Base-by-base conservation (phyloP, 2,329 filamentous ascomycete species). In the Zymoseptoria passerinii region DNA sequence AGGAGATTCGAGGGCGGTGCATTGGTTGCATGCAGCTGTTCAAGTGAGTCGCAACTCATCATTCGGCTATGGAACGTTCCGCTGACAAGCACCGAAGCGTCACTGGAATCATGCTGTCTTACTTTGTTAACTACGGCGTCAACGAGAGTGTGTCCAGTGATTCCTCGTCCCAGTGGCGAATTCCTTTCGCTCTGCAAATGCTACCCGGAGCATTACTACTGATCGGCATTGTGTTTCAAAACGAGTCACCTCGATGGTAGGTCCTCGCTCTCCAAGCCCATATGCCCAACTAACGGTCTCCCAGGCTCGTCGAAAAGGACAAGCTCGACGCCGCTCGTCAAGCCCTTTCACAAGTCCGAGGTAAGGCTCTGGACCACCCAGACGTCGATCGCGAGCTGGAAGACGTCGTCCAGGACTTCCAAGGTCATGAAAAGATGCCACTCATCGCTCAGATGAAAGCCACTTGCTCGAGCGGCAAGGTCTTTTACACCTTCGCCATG, bases 121-220 rank as follows among this genome's bases (percentile, higher is more conserved):
- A 80, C 70, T 81, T 80, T 70, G 74, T 81, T 56, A 79, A 81
- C 66, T 81, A 80, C 61, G 78, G 79, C 40, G 78, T 80, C 51
- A 68, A 73, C 19, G 69, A 75, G 27, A 73, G 76, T 53, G 75
- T 81, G 55, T 72, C 70, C n/a, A 58, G 67, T 9, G 68, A 73
- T 3, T 73, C 74, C 44, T 74, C 77, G 2, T 74, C 72, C n/a
- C 80, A 81, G 67, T 82, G 80, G 79, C 75, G 79, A 7, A 71
- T 81, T 3, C 79, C 80, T 0, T 78, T 82, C 20, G 78, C 76
- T 1, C 70, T 82, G 8, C 79, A 82, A 66, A 77, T 81, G 56
- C 71, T 82, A 1, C 80, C 80, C 0, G 79, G 79, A 16, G 74
- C 73, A 0, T 63, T 81, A n/a, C 75, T 82, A 54, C 65, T 82